Evolutionary conservation across 768 basidiomycete species (phyloP), one percentile per base, ranked within the genome.

Genomic region (Leccinum uliginosum): DNA sequence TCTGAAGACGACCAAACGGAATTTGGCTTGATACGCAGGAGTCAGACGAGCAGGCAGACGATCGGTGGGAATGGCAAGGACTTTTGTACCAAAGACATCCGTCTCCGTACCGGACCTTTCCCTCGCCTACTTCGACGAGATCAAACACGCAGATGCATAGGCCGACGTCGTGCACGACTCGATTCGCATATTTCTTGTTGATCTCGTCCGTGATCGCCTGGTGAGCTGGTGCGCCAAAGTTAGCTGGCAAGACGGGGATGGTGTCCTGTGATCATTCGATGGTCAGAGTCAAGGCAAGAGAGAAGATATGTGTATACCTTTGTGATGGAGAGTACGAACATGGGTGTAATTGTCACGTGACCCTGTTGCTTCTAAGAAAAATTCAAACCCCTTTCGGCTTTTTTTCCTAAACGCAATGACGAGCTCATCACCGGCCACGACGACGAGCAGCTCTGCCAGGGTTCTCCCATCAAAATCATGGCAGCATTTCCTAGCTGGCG

Each of bases 151-250:
- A 91, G 52, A 98, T 82, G 61, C 92, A 95, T 23, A 99, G 81
- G 1, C 96, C 96, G 55, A 96, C 86, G 55, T 93, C 89, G 65
- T 94, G 91, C 17, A 98, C 74, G 47, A 95, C 84, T 53, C 88
- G 83, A 70, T 98, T 98, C 5, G 96, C 90, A 62, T 96, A 98
- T 73, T 97, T 97, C 70, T 91, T 91, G 78, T 98, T 95, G 61
- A 98, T 78, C 65, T 93, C 91, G 58, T 86, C 82, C 26, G 81
- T 86, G 62, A 98, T 81, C 0, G 93, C 91, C 48, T 89, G 83
- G 48, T 89, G 87, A 40, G 84, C 80, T 1, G 89, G 85, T 1
- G 84, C 75, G 7, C 83, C 87, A 66, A 97, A 98, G 62, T 92
- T 83, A n/a, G 83, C 79, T 8, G 96, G 92, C 50, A 88, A 85